Base-by-base conservation (phyloP, 2,329 filamentous ascomycete species). In the Verticillium longisporum region DNA sequence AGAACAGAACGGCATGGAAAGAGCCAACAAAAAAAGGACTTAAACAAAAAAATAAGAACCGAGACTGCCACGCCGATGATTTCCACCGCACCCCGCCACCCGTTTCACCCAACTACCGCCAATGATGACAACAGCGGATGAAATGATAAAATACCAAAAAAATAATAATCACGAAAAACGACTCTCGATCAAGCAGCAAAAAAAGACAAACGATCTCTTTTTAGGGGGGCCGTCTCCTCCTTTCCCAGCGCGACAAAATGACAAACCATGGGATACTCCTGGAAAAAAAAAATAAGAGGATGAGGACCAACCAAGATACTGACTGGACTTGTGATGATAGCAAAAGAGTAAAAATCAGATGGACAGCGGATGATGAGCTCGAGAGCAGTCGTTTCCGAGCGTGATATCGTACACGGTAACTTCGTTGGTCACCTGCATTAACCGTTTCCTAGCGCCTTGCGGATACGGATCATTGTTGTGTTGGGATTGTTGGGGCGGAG, bases 351-450 rank as follows among this genome's bases (percentile, higher is more conserved):
- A 11, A 50, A 21, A 50, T 50, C 45, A 50, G 45, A 50, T 50
- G 7, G n/a, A 21, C 18, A 26, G 45, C 45, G 45, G 45, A 50
- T 50, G 45, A 50, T 50, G 45, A 50, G 45, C 45, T 50, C 45
- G 45, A 50, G 45, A 11, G n/a, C 21, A 50, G 45, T 50, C 45
- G 45, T 50, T 50, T 50, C 45, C 45, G 45, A 50, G 45, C 45
- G n/a, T 50, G 56, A 38, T 57, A 57, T 57, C 56, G 37, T 57
- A 57, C 56, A 57, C 21, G 36, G 36, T 36, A 55, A 55, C 54
- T 34, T 13, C n/a, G 4, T 55, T 33, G 13, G 54, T 33, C 11
- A 55, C 54, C 54, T 55, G 45, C 45, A 50, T 50, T 50, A 50
- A 50, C 45, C 18, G 45, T 50, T 50, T n/a, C 45, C 45, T 50